Base-by-base conservation (phyloP, 129 eudicot species). In the Sambucus nigra region DNA sequence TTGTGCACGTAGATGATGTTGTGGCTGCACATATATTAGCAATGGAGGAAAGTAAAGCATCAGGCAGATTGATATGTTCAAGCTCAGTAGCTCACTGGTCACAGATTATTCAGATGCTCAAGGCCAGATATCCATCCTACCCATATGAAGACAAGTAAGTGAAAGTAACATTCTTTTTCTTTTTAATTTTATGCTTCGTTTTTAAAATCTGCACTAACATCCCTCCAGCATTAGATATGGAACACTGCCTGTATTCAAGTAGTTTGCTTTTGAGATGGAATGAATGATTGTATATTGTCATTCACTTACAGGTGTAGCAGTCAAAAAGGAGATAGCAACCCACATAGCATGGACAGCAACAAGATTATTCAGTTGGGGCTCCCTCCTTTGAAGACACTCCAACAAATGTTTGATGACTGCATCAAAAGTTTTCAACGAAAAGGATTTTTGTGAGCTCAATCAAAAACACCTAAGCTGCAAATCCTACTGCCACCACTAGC, bases 361-460 rank as follows among this genome's bases (percentile, higher is more conserved):
- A 91, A 91, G 86, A 91, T 85, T 33, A 9, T 71, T 38, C 61
- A 91, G 39, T 28, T 85, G 77, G 98, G 98, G 41, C 69, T 85
- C 14, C 89, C 98, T 60, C 86, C 86, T 24, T 23, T 85, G 51
- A 91, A 76, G 60, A 12, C 86, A 13, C 61, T 91, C 16, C 80
- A 80, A 51, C 68, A 81, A 73, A 91, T 85, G 98, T 91, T 91
- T 57, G 89, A 85, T 55, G 95, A 91, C 59, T 85, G 95, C 82
- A 67, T 91, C 56, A 66, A 39, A 61, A 81, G 89, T 76, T 85
- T 91, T 61, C 94, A 82, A 60, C 67, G 79, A 2, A 91, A 81
- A 61, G 95, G 89, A 8, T 72, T 79, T 64, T 78, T 91, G 14
- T 66, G 71, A 79, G 44, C 47, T 48, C 32, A n/a, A n/a, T n/a